Evolutionary conservation across 2,329 filamentous ascomycete genomes (phyloP).

Genomic region (Drechslerella coelobrocha): DNA sequence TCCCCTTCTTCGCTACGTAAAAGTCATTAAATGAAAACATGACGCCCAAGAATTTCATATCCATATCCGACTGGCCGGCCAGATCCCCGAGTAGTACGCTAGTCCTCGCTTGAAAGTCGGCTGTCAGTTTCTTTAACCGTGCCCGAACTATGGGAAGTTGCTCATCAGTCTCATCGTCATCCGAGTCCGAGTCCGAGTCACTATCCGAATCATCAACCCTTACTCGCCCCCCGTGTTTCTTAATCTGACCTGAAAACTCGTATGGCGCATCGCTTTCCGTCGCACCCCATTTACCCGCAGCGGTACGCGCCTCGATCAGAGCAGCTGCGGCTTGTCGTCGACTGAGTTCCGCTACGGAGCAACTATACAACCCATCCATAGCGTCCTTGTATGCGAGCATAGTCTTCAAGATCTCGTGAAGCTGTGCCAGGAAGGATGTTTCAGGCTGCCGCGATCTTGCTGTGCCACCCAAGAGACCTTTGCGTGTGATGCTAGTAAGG

Average conservation of each 20-base stretch:
- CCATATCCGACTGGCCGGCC: slow-evolving; percentile 86
- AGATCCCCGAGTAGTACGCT: slow-evolving; percentile 86
- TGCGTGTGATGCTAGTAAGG: slow-evolving; percentile 91
- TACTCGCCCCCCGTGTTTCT: slow-evolving; percentile 52
- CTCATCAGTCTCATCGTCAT: slow-evolving; percentile 64
- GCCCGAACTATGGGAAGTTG: slow-evolving; percentile 78
- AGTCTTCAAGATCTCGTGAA: slow-evolving; percentile 87
- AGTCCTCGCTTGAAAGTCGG: slow-evolving; percentile 77
- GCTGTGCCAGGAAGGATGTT: slow-evolving; percentile 83
- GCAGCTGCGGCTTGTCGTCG: slow-evolving; percentile 84
- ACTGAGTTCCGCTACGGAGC: slow-evolving; percentile 93
- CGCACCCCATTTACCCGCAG: slow-evolving; percentile 70
- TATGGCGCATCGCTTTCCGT: slow-evolving; percentile 63
- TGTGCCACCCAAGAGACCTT: slow-evolving; percentile 78
- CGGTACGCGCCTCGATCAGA: slow-evolving; percentile 71
- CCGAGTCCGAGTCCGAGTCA: slow-evolving; percentile 35
- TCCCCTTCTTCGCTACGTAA: slow-evolving; percentile 70
- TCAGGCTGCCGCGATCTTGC: slow-evolving; percentile 65
- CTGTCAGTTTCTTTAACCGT: slow-evolving; percentile 73
- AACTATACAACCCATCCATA: slow-evolving; percentile 92
- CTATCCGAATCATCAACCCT: slow-evolving; percentile 23
- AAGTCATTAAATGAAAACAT: slow-evolving; percentile 99
- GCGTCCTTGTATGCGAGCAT: slow-evolving; percentile 95
- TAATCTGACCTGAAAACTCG: slow-evolving; percentile 56
- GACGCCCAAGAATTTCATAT: slow-evolving; percentile 93